Evolutionary conservation across 306 rosid genomes (phyloP).

Genomic region (Begonia peltatifolia): DNA sequence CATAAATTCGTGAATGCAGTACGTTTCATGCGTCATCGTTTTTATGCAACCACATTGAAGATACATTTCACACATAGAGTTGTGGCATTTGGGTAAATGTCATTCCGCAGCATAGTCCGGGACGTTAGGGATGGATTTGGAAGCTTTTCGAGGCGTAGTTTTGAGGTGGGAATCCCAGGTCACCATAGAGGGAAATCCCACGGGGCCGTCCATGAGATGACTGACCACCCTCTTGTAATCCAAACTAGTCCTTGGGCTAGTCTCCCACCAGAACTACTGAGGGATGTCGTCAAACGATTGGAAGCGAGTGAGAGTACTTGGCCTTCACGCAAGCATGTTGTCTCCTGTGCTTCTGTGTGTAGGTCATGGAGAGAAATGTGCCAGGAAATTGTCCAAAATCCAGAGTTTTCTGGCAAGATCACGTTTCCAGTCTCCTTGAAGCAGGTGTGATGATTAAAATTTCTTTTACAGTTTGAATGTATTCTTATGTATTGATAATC

Average conservation of each 20-base stretch:
- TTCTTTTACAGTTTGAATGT: not conserved
- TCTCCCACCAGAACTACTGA: constrained; percentile 68
- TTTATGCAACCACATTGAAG: too few relatives aligned
- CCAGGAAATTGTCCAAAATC: constrained; percentile 63
- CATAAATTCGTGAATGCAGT: too few relatives aligned
- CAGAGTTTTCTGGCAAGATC: constrained; percentile 70
- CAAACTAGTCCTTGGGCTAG: constrained; percentile 78
- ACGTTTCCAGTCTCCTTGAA: constrained; percentile 79
- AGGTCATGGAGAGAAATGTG: constrained; percentile 87
- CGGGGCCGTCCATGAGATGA: constrained; percentile 59
- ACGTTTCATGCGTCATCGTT: too few relatives aligned
- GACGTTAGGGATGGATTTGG: constrained; percentile 83
- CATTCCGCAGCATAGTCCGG: constrained; percentile 67
- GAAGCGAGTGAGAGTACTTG: constrained; percentile 76
- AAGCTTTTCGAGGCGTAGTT: constrained; percentile 71
- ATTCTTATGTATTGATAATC: too few relatives aligned
- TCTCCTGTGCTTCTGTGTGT: constrained; percentile 80
- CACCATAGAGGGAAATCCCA: constrained; percentile 72
- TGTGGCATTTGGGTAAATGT: too few relatives aligned
- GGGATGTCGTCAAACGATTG: constrained; percentile 62
- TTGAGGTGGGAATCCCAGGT: constrained; percentile 54
- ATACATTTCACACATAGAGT: too few relatives aligned
- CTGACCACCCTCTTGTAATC: constrained; percentile 43
- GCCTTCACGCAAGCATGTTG: constrained; percentile 80
- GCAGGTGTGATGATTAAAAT: constrained; percentile 34